Evolutionary conservation across 1,284 basidiomycete genomes (phyloP), one percentile per base, ranked within the genome.

Genomic region (Xanthoconium separans): DNA sequence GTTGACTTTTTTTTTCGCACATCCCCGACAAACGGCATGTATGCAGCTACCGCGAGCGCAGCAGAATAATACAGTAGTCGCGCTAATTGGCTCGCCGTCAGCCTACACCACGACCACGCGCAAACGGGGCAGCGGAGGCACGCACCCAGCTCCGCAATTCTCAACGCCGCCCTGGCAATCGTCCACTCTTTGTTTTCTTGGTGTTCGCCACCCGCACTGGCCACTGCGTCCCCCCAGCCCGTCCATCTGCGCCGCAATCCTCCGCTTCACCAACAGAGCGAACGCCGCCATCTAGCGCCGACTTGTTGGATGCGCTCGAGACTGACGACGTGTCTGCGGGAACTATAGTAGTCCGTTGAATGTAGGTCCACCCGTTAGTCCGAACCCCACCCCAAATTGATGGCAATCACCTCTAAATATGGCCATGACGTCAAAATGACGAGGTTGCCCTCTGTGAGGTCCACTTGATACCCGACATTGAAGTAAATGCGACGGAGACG

Each of bases 151-250:
- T 98, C 94, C 2, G 94, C 91, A 6, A 96, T 85, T 39, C 85
- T 94, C 59, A 97, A 73, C 10, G 94, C 94, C 2, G 95, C 93
- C 70, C 95, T 95, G 4, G 93, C 88, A 61, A 96, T 85, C 12
- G 84, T 83, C 6, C 92, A 78, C 65, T 95, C 93, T 68, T 85
- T 89, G 59, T 93, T 92, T 31, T 89, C 87, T 64, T 90, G 87
- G 29, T 75, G 68, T 42, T 82, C 81, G n/a, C 68, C 66, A 16
- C 66, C 33, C 33, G 15, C 33, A 34, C 16, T 34, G 6, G 33
- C 62, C 18, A 18, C 51, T 29, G 68, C 64, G 9, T 64, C 59
- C 18, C 65, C 55, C 79, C 64, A 93, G 79, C 58, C 87, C 85
- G 18, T 73, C 73, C 81, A 95, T 91, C 73, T 95, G 94, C 4